A percentile compares a stretch with the other conserved stretches of the same genome.
Evolutionary conservation across 495 filamentous ascomycete genomes (phyloP).

Genomic region (Terfezia boudieri): DNA sequence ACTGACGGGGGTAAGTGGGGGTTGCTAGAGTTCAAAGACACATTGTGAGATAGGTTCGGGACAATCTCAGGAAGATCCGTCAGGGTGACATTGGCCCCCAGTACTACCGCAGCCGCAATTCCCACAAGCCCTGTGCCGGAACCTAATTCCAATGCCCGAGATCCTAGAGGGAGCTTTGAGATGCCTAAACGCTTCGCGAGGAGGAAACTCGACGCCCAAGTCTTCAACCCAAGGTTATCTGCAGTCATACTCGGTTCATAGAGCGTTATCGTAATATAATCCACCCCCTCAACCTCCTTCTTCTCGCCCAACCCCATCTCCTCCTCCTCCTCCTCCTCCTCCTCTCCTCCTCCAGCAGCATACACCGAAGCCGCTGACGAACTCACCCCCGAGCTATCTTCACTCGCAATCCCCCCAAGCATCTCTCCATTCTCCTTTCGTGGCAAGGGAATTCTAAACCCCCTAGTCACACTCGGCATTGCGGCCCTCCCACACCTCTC

Average conservation of each 20-base stretch:
- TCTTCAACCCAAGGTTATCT: conserved; percentile 79
- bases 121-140: conserved; percentile 44
- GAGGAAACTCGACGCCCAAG: conserved; percentile 72
- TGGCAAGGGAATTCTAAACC: conserved; percentile 40
- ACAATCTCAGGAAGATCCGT: conserved; percentile 53
- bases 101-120: conserved; percentile 25
- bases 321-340: neutral
- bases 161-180: neutral
- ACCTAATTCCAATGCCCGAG: conserved; percentile 34
- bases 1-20: conserved; percentile 1
- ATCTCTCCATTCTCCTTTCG: neutral
- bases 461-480: conserved; percentile 55
- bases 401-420: conserved; percentile 13
- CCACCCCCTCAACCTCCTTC: conserved; percentile 8
- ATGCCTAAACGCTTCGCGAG: conserved; percentile 48
- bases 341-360: neutral
- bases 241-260: conserved; percentile 71
- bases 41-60: conserved; percentile 41
- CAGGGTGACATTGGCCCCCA: conserved; percentile 24
- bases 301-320: neutral
- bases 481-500: conserved; percentile 66
- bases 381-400: neutral
- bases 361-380: neutral
- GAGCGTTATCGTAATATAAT: conserved; percentile 28
- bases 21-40: conserved; percentile 29